Conservation (phyloP, 768 basidiomycete species). For the Termitomyces sp. region DNA sequence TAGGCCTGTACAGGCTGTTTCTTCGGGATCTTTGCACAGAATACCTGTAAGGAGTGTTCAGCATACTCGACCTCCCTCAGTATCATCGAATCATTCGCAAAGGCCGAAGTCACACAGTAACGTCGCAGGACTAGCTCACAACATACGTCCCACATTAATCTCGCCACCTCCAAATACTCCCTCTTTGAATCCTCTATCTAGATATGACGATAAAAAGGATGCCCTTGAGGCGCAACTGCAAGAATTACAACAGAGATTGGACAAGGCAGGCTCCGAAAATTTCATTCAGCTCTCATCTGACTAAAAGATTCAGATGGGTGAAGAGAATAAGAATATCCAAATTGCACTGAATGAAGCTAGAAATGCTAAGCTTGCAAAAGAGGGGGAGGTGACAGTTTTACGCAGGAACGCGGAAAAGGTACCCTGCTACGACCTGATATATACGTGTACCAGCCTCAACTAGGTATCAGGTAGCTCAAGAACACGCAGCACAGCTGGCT, state of each 20-base stretch:
- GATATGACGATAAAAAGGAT: background rate
- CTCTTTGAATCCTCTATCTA: background rate
- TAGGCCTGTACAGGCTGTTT: background rate
- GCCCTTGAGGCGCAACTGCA: conserved; percentile 21
- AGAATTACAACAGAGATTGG: conserved; percentile 35
- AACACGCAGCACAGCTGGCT: conserved; percentile 53
- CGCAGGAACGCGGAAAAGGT: conserved; percentile 71
- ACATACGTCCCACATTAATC: background rate
- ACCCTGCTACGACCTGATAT: background rate
- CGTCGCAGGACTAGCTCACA: background rate
- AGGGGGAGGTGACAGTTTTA: conserved; percentile 69
- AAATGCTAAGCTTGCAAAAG: conserved; percentile 52
- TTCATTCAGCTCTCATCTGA: conserved; percentile 10
- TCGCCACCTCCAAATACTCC: background rate
- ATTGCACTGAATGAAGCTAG: conserved; percentile 42
- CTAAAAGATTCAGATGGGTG: conserved; percentile 37
- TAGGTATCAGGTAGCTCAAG: conserved; percentile 45
- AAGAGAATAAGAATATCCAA: conserved; percentile 46
- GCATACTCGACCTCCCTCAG: conserved; percentile 10
- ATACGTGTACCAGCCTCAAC: background rate
- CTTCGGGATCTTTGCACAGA: background rate
- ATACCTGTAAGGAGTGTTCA: background rate
- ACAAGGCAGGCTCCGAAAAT: conserved; percentile 36
- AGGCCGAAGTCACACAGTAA: background rate
- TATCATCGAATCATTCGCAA: conserved; percentile 6